phyloP scores from a whole-genome alignment of 495 filamentous ascomycete genomes.

The Aspergillus carlsbadensis region DNA sequence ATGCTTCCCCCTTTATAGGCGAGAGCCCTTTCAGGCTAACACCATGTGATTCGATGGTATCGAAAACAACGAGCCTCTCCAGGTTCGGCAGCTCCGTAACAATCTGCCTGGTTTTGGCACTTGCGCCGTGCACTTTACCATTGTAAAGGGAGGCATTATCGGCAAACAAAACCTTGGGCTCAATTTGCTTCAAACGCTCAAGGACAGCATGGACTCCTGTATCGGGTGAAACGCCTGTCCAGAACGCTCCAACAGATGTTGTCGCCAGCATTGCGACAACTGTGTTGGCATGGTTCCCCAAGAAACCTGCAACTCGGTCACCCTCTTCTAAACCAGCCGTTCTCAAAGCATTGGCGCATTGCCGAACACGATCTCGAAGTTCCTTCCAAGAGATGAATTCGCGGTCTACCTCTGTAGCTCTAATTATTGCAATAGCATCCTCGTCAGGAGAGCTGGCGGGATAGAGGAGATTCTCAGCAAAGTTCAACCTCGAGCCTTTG shows the following conservation, averaged over 20 bases:
- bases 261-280: conserved; percentile 84
- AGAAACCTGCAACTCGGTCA: conserved; percentile 78
- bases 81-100: conserved; percentile 61
- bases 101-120: conserved; percentile 71
- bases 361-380: conserved; percentile 72
- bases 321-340: conserved; percentile 60
- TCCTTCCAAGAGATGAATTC: conserved; percentile 76
- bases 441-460: conserved; percentile 60
- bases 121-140: conserved; percentile 73
- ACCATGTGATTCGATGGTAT: conserved; percentile 52
- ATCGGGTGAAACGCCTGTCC: conserved; percentile 86
- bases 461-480: conserved; percentile 88
- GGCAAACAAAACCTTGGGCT: conserved; percentile 76
- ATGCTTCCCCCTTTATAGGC: conserved; percentile 48
- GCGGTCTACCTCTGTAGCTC: conserved; percentile 67
- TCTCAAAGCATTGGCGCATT: conserved; percentile 68
- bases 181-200: conserved; percentile 78
- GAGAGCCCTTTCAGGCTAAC: conserved; percentile 50
- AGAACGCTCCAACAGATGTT: conserved; percentile 79
- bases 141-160: conserved; percentile 90
- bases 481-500: conserved; percentile 73
- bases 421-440: conserved; percentile 63
- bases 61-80: conserved; percentile 67
- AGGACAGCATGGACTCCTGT: conserved; percentile 78
- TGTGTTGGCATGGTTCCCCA: conserved; percentile 82